Conservation (phyloP, 2,329 filamentous ascomycete genomes). For the Exophiala aquamarina region DNA sequence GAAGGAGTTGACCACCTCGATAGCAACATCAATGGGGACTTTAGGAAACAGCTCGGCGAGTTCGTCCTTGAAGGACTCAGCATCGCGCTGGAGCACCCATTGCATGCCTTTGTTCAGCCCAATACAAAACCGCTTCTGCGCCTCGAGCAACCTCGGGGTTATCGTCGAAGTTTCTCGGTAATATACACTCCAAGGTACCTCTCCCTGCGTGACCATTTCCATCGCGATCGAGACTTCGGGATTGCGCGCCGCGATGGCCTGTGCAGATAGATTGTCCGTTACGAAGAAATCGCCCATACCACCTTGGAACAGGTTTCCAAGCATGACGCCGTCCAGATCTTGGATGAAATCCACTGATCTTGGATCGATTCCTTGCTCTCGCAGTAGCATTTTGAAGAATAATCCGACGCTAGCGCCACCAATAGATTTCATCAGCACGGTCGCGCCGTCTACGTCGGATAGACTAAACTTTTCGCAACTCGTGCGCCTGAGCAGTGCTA, state of each 20-base stretch:
- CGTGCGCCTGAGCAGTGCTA: constrained; percentile 9
- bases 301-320: constrained; percentile 15
- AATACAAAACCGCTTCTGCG: constrained; percentile 15
- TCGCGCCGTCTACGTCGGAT: constrained; percentile 7
- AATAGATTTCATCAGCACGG: constrained; percentile 14
- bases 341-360: constrained; percentile 12
- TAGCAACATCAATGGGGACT: constrained; percentile 8
- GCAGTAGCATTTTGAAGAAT: constrained; percentile 18
- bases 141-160: constrained; percentile 10
- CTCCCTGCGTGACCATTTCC: constrained; percentile 17
- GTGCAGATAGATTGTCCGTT: constrained; percentile 13
- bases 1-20: constrained; percentile 10
- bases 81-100: constrained; percentile 14
- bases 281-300: constrained; percentile 16
- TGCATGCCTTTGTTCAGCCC: constrained; percentile 8
- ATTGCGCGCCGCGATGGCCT: constrained; percentile 5
- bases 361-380: constrained; percentile 14
- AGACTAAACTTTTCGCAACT: constrained; percentile 6
- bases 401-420: constrained; percentile 16
- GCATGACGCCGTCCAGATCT: constrained; percentile 15
- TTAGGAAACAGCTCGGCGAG: constrained; percentile 15
- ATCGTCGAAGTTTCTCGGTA: constrained; percentile 13
- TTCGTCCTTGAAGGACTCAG: constrained; percentile 9
- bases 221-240: constrained; percentile 14
- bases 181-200: constrained; percentile 20